phyloP scores from a whole-genome alignment of 257 asterid genomes.

The Solanum lycopersicoides region DNA sequence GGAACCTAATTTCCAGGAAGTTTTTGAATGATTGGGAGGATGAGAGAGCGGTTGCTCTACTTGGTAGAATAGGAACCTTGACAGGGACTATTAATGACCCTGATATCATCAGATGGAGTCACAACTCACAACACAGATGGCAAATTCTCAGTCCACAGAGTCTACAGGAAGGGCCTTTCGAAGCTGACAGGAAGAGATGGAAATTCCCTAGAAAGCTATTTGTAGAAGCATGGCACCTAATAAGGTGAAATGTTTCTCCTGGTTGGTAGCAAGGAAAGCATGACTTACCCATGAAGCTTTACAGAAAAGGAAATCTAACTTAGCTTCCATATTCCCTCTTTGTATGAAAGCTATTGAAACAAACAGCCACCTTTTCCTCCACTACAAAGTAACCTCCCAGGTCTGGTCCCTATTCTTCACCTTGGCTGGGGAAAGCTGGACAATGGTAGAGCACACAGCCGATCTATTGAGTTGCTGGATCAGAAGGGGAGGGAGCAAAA shows the following conservation, averaged over 20 bases:
- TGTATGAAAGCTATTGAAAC: neutral
- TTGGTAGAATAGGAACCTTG: neutral
- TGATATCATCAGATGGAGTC: neutral
- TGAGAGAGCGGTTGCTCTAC: neutral
- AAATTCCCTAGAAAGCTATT: neutral
- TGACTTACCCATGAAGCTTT: neutral
- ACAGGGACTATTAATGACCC: neutral
- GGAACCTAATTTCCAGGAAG: neutral
- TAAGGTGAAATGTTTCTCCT: neutral
- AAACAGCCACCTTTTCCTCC: neutral
- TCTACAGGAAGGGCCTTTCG: neutral
- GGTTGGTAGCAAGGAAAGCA: neutral
- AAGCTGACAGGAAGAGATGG: neutral
- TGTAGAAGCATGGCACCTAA: neutral
- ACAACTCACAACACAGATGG: neutral
- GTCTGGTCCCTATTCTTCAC: neutral
- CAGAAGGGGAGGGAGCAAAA: neutral
- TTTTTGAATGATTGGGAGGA: neutral
- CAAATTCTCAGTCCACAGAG: neutral
- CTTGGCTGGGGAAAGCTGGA: neutral
- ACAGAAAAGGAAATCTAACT: neutral
- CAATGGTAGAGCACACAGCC: neutral
- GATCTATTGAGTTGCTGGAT: neutral
- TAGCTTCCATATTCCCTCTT: neutral
- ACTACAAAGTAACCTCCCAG: neutral